A percentile compares a stretch with the other conserved stretches of the same genome.
phyloP scores from a whole-genome alignment of 768 basidiomycete genomes.

The Boletus tylopilopsis region DNA sequence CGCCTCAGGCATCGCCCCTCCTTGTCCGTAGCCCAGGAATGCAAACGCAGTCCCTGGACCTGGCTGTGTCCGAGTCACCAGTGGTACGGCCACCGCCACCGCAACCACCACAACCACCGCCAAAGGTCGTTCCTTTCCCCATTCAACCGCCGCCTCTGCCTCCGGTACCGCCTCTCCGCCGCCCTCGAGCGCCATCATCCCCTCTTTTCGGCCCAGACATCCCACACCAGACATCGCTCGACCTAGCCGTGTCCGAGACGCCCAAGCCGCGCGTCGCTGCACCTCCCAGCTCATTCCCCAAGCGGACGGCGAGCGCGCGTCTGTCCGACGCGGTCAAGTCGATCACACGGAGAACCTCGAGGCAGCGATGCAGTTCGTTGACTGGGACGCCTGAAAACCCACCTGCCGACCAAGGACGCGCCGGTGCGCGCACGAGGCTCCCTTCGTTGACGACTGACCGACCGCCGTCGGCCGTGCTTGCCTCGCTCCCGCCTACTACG shows the following conservation, averaged over 20 bases:
- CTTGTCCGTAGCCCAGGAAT: too few relatives aligned
- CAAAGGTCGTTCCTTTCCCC: too few relatives aligned
- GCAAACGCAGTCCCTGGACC: too few relatives aligned
- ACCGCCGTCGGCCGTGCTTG: background rate
- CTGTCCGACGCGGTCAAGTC: slow-evolving; percentile 23
- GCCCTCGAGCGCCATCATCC: background rate
- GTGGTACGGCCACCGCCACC: too few relatives aligned
- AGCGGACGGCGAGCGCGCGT: slow-evolving; percentile 18
- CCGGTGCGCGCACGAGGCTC: slow-evolving; percentile 9
- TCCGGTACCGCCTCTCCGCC: too few relatives aligned
- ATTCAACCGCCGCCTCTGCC: too few relatives aligned
- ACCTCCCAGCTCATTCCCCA: slow-evolving; percentile 10
- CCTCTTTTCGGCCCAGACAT: slow-evolving; percentile 15
- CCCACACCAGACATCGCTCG: slow-evolving; percentile 4
- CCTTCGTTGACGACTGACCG: slow-evolving; percentile 17
- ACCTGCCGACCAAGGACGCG: slow-evolving; percentile 4
- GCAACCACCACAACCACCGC: too few relatives aligned
- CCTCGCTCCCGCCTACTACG: background rate
- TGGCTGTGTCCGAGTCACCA: too few relatives aligned
- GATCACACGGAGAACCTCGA: slow-evolving; percentile 18
- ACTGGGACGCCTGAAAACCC: background rate
- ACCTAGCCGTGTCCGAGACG: slow-evolving; percentile 12
- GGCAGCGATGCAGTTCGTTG: slow-evolving; percentile 14
- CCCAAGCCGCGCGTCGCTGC: slow-evolving; percentile 14
- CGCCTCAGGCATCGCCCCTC: too few relatives aligned